A percentile compares a stretch with the other conserved stretches of the same genome.
These are phyloP conservation scores for Lachnellula willkommii DNA, from an alignment of 2,329 filamentous ascomycete genomes.

Conservation along the genomic window DNA sequence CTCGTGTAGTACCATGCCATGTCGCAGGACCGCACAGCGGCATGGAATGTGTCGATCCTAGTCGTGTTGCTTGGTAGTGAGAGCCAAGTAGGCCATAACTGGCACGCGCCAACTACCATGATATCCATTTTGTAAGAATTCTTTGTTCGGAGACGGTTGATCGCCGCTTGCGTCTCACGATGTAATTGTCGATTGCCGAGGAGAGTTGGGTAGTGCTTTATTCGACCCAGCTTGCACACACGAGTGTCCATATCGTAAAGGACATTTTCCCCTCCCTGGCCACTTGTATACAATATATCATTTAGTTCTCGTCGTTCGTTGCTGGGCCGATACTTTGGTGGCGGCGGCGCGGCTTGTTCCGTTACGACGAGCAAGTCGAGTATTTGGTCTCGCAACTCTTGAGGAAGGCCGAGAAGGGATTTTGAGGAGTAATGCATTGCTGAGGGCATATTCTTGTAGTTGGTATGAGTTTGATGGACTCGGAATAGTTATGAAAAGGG, in stretches of 20 bases:
- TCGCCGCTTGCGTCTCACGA: background rate
- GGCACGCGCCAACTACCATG: background rate
- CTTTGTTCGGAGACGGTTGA: background rate
- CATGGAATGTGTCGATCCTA: background rate
- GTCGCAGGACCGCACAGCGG: background rate
- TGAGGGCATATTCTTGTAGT: too few species aligned
- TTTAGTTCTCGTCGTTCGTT: background rate
- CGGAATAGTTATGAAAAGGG: too few species aligned
- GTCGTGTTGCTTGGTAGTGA: background rate
- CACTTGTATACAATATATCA: background rate
- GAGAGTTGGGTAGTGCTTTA: background rate
- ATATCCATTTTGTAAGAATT: background rate
- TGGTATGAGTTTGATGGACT: too few species aligned
- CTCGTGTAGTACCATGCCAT: too few species aligned
- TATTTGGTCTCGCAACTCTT: background rate
- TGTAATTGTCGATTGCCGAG: background rate
- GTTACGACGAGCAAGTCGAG: background rate
- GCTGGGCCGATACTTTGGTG: background rate
- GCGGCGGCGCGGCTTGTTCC: background rate
- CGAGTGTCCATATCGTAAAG: background rate
- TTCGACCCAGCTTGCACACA: background rate
- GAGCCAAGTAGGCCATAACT: background rate
- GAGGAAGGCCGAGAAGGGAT: background rate
- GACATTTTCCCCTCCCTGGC: background rate
- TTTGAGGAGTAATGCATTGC: too few species aligned